Evolutionary conservation across 1,139 yeast species (phyloP).

Genomic region (Zygosaccharomyces pseudobailii): DNA sequence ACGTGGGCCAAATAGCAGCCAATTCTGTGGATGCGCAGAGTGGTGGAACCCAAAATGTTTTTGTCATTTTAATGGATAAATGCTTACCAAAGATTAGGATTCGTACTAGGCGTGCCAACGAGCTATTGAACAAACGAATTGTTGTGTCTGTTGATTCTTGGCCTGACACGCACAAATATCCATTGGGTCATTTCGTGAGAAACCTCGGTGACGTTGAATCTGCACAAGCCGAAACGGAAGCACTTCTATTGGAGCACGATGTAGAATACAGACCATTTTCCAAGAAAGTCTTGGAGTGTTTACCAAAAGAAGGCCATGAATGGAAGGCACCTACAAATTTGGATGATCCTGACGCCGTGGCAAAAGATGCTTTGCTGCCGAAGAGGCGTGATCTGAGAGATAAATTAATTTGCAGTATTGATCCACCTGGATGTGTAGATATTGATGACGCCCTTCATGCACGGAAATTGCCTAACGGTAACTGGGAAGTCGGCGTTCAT

Average conservation of each 20-base stretch:
- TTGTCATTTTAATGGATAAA: conserved; percentile 84
- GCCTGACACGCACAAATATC: conserved; percentile 79
- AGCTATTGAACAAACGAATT: conserved; percentile 78
- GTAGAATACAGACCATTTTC: conserved; percentile 96
- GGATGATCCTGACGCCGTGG: conserved; percentile 44
- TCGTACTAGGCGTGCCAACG: conserved; percentile 79
- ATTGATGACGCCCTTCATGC: conserved; percentile 99
- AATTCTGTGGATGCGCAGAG: conserved; percentile 57
- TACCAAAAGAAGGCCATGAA: conserved; percentile 87
- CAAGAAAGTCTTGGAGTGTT: conserved; percentile 83
- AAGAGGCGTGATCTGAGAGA: conserved; percentile 83
- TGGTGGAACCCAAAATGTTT: conserved; percentile 66
- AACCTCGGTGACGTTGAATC: conserved; percentile 86
- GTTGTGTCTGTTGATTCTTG: conserved; percentile 91
- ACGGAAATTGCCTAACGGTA: conserved; percentile 75
- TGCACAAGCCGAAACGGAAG: conserved; percentile 95
- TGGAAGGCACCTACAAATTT: conserved; percentile 80
- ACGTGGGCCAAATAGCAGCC: conserved; percentile 91
- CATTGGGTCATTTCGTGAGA: conserved; percentile 93
- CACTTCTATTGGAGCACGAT: conserved; percentile 87
- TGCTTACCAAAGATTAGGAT: conserved; percentile 84
- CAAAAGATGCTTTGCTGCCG: conserved; percentile 50
- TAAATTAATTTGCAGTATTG: conserved; percentile 87
- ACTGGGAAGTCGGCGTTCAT: conserved; percentile 96
- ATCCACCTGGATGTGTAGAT: conserved; percentile 98